Conservation (phyloP, 2,329 filamentous ascomycete species). For the Penicillium sp. region DNA sequence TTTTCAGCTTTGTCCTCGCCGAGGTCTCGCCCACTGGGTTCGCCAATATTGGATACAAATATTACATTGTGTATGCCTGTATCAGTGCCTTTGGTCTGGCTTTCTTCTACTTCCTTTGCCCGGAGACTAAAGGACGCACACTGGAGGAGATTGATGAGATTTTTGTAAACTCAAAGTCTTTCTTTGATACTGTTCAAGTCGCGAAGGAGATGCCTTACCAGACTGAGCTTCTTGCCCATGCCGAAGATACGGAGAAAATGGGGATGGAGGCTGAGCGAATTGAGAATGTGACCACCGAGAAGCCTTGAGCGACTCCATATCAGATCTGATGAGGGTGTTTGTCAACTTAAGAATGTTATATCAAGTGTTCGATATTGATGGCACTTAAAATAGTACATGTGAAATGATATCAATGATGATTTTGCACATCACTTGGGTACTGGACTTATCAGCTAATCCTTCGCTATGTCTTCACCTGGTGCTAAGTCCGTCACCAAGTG, state of each 20-base stretch:
- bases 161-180: conserved; percentile 31
- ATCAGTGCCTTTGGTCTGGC: conserved; percentile 35
- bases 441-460: neutral
- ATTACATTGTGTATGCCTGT: conserved; percentile 47
- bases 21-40: conserved; percentile 39
- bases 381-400: neutral
- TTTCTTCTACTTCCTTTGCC: conserved; percentile 38
- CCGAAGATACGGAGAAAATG: conserved; percentile 1
- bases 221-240: conserved; percentile 8
- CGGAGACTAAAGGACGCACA: conserved; percentile 39
- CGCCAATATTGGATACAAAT: conserved; percentile 49
- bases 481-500: neutral
- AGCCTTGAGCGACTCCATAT: neutral
- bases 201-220: conserved; percentile 22
- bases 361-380: neutral
- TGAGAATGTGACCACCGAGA: neutral
- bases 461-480: neutral
- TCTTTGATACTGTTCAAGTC: conserved; percentile 26
- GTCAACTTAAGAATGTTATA: neutral
- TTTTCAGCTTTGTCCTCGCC: conserved; percentile 39
- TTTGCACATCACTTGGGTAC: neutral
- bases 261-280: neutral
- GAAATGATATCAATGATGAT: neutral
- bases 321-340: neutral
- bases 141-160: conserved; percentile 42